Evolutionary conservation across 129 eudicot genomes (phyloP), one percentile per base, ranked within the genome.

Genomic region (Arctium minus): DNA sequence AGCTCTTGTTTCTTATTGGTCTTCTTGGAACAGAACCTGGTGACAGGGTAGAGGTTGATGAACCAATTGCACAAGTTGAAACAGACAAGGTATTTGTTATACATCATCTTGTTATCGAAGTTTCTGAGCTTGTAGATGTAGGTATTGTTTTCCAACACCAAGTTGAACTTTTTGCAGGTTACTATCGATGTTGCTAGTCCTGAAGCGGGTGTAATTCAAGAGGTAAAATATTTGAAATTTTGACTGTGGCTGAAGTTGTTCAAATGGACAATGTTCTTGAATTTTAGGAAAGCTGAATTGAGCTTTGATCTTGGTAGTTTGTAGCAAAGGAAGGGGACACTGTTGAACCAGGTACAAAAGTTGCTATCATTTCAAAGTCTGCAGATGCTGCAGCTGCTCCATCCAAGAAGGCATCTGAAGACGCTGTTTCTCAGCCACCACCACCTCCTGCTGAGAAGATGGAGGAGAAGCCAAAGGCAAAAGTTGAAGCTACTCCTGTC

Each of bases 31-130:
- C 93, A 95, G 98, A 91, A 60, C 98, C 98, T 78, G 98, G 98
- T 76, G 98, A 95, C 76, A 92, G 92, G 84, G 98, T 95, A 62
- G 97, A 82, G 79, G 86, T 89, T 83, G 98, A 95, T 79, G 98
- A 95, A 92, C 89, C 98, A 77, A 94, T 94, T 84, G 98, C 98
- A 65, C 98, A 94, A 86, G 83, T 94, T 84, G 98, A 94, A 88
- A 94, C 98, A 69, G 98, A 95, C 81, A 95, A 95, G 94, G 98
- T 92, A 81, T 60, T 53, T 38, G 4, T 39, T 65, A 22, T 22
- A 38, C 71, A 32, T 30, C n/a, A 37, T 82, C 75, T 78, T 72
- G 46, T 72, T 32, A 36, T 37, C 17, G 74, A 80, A 29, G 76
- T 77, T 81, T 27, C 48, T 42, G 4, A 60, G 18, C 73, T 72